Evolutionary conservation across 805 yeast species (phyloP).

Genomic region (Candida stauntonica): DNA sequence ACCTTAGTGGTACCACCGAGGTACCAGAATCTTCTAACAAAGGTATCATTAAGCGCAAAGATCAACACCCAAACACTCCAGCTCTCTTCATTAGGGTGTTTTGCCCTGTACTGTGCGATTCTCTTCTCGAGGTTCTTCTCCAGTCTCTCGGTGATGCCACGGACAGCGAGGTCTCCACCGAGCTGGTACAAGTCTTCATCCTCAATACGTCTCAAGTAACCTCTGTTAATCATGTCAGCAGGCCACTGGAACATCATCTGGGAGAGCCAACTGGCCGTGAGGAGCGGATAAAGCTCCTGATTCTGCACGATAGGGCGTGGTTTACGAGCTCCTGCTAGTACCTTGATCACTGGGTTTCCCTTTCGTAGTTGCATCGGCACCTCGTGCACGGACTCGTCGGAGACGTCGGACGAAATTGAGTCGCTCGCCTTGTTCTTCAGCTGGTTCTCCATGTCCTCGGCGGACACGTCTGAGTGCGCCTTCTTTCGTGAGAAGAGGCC

Average conservation of each 20-base stretch:
- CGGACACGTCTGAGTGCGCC: too few relatives aligned
- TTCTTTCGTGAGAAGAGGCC: too few relatives aligned
- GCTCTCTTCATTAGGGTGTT: slow-evolving; percentile 23
- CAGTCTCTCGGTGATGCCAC: slow-evolving; percentile 34
- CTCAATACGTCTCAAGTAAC: slow-evolving; percentile 59
- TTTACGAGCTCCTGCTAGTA: slow-evolving; percentile 11
- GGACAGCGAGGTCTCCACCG: slow-evolving; percentile 33
- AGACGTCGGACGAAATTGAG: not conserved
- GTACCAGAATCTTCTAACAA: slow-evolving; percentile 30
- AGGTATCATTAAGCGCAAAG: slow-evolving; percentile 34
- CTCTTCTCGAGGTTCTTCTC: slow-evolving; percentile 28
- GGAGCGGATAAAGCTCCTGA: slow-evolving; percentile 17
- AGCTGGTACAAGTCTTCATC: slow-evolving; percentile 50
- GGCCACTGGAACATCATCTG: slow-evolving; percentile 23
- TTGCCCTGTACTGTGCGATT: slow-evolving; percentile 19
- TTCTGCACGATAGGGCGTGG: slow-evolving; percentile 22
- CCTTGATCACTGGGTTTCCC: slow-evolving; percentile 13
- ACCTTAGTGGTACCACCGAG: slow-evolving; percentile 28
- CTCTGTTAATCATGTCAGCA: slow-evolving; percentile 30
- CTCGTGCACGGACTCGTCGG: slow-evolving; percentile 2
- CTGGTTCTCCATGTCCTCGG: not conserved
- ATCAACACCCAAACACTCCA: slow-evolving; percentile 26
- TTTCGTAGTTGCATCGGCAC: slow-evolving; percentile 19
- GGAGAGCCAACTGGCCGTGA: slow-evolving; percentile 19
- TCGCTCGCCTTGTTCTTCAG: not conserved